Evolutionary conservation across 2,329 filamentous ascomycete species (phyloP), one percentile per base, ranked within the genome.

Genomic region (Fusarium avenaceum): DNA sequence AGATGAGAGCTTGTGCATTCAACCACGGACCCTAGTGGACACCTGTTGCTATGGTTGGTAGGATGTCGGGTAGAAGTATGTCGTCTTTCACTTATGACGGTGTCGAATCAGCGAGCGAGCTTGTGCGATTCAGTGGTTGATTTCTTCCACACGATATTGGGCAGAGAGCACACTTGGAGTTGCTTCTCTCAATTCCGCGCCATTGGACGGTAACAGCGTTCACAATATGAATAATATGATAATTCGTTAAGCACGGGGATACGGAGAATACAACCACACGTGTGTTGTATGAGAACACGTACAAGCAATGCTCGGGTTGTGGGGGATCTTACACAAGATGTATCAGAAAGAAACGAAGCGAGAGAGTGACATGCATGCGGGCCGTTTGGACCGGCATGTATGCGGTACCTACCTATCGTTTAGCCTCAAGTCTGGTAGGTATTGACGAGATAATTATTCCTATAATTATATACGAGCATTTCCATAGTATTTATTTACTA

Each of bases 291-390:
- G 50, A 68, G 43, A 43, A 45, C 24, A 24, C 24, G 24, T 44
- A 33, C 46, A 46, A 54, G 50, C 52, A 47, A 49, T 28, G 39
- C 44, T 71, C 51, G 52, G 47, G 54, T 60, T 52, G 57, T 55
- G 63, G 59, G 53, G 52, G 45, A 63, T 48, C 46, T 64, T 67
- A 52, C 30, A 38, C 30, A 28, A 47, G 33, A 38, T 54, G 51
- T 48, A 54, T 68, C 69, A 72, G 67, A 59, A 60, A 55, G 57
- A 65, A 44, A 46, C 20, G 45, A 45, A 54, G 38, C 35, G 51
- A 62, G 57, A 38, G 17, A 48, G 38, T 32, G 22, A 56, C n/a
- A 51, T 50, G 38, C 60, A 57, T 42, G 59, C 40, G 57, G 35
- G 47, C 54, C 20, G 32, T 30, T 13, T 30, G 28, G 28, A 30